These are phyloP conservation scores for Penicillium coprophilum DNA, from an alignment of 495 filamentous ascomycete genomes.

Conservation along the genomic window DNA sequence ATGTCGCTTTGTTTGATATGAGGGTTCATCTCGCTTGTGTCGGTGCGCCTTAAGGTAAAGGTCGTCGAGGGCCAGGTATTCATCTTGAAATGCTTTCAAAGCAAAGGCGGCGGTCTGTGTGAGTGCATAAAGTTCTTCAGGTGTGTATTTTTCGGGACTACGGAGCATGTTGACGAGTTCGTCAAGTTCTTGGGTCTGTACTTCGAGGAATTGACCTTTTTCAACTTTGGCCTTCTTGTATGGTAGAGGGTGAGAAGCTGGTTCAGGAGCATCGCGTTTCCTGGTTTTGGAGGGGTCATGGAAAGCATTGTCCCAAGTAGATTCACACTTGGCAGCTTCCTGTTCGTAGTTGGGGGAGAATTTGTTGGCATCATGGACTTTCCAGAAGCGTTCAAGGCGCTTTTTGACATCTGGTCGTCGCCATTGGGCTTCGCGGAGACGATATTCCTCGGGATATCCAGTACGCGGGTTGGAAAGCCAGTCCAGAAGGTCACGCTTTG, in stretches of 20 bases:
- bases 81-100: slow-evolving; percentile 61
- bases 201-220: slow-evolving; percentile 48
- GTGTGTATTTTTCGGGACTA: slow-evolving; percentile 35
- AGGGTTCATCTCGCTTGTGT: slow-evolving; percentile 22
- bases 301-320: slow-evolving; percentile 37
- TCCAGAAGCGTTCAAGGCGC: slow-evolving; percentile 61
- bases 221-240: slow-evolving; percentile 37
- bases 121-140: slow-evolving; percentile 53
- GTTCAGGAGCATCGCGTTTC: slow-evolving; percentile 46
- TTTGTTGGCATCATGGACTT: slow-evolving; percentile 49
- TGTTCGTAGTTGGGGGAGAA: slow-evolving; percentile 45
- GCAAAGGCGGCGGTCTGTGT: slow-evolving; percentile 53
- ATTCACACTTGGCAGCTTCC: slow-evolving; percentile 25
- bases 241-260: slow-evolving; percentile 46
- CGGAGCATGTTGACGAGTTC: slow-evolving; percentile 36
- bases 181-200: slow-evolving; percentile 29
- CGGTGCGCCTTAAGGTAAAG: slow-evolving; percentile 51
- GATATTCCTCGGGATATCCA: slow-evolving; percentile 24
- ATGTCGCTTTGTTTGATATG: slow-evolving; percentile 20
- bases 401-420: slow-evolving; percentile 45
- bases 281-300: slow-evolving; percentile 32
- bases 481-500: slow-evolving; percentile 21
- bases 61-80: slow-evolving; percentile 61
- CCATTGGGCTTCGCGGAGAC: slow-evolving; percentile 22
- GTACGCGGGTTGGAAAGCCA: slow-evolving; percentile 34